Conservation (phyloP, 495 filamentous ascomycete species). For the Aspergillus sclerotioniger region DNA sequence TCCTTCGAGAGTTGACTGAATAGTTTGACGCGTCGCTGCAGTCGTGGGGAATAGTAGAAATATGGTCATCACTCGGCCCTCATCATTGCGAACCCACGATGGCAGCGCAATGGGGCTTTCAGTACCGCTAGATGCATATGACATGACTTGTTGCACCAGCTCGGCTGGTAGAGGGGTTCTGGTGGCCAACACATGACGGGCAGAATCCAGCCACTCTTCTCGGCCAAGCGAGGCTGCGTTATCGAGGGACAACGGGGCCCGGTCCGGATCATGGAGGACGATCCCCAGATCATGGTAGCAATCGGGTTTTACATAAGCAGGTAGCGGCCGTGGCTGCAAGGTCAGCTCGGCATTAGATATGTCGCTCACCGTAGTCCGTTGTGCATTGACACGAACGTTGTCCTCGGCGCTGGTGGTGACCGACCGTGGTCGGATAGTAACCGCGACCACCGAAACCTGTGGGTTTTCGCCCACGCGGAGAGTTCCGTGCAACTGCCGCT, state of each 20-base stretch:
- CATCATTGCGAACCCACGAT: background rate
- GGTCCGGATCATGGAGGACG: constrained; percentile 9
- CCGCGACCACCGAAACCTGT: constrained; percentile 3
- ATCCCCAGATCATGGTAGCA: background rate
- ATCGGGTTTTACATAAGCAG: too few relatives aligned
- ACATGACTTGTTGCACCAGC: background rate
- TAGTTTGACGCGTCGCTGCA: background rate
- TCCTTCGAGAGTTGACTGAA: background rate
- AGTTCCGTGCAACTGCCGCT: constrained; percentile 4
- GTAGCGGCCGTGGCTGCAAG: background rate
- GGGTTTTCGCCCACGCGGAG: constrained; percentile 1
- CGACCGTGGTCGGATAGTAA: background rate
- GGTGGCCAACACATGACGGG: background rate
- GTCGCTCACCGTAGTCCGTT: background rate
- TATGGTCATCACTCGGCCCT: constrained; percentile 3
- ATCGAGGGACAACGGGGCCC: background rate
- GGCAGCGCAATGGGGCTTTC: background rate
- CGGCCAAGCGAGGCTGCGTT: background rate
- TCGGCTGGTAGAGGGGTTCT: background rate
- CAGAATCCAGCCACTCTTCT: background rate
- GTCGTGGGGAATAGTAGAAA: constrained; percentile 6
- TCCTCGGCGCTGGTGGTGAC: background rate
- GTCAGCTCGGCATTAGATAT: background rate
- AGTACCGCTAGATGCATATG: background rate
- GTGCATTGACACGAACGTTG: constrained; percentile 9